These are phyloP conservation scores for Viola odorata DNA, from an alignment of 345 rosid genomes.

Conservation along the genomic window DNA sequence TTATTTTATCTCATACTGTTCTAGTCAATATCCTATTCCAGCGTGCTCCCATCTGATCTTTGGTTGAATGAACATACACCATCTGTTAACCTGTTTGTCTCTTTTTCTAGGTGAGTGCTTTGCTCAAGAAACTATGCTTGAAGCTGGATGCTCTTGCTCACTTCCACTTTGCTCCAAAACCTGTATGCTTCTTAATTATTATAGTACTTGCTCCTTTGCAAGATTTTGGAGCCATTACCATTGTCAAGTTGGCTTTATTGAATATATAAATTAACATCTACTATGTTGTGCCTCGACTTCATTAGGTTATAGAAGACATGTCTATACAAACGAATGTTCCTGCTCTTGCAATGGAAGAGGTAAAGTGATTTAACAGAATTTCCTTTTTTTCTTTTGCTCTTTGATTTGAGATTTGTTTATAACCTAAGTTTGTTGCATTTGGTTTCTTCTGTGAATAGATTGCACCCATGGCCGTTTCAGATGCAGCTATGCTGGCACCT, in stretches of 20 bases:
- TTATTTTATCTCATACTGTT: not conserved
- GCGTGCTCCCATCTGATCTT: not conserved
- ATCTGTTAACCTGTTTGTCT: slow-evolving; percentile 8
- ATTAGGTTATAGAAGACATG: slow-evolving; percentile 87
- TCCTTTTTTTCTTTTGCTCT: not conserved
- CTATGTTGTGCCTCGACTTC: slow-evolving; percentile 17
- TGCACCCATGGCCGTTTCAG: slow-evolving; percentile 92
- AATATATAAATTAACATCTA: not conserved
- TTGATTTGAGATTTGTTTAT: not conserved
- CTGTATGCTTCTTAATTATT: slow-evolving; percentile 48
- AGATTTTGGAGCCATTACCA: not conserved
- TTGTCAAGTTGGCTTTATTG: too few species aligned
- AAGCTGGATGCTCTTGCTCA: slow-evolving; percentile 97
- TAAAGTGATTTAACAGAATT: slow-evolving; percentile 13
- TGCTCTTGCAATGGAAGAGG: slow-evolving; percentile 99
- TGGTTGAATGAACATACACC: not conserved
- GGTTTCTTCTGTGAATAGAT: slow-evolving; percentile 38
- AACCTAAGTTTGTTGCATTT: slow-evolving; percentile 3
- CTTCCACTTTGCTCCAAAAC: slow-evolving; percentile 95
- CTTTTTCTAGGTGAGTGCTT: slow-evolving; percentile 53
- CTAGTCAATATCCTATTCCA: not conserved
- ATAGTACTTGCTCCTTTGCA: not conserved
- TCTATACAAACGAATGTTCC: slow-evolving; percentile 80
- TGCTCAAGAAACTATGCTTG: slow-evolving; percentile 78
- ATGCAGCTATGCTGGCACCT: slow-evolving; percentile 98